These are phyloP conservation scores for Paramyrothecium roridum DNA, from an alignment of 2,329 filamentous ascomycete genomes.

Conservation along the genomic window DNA sequence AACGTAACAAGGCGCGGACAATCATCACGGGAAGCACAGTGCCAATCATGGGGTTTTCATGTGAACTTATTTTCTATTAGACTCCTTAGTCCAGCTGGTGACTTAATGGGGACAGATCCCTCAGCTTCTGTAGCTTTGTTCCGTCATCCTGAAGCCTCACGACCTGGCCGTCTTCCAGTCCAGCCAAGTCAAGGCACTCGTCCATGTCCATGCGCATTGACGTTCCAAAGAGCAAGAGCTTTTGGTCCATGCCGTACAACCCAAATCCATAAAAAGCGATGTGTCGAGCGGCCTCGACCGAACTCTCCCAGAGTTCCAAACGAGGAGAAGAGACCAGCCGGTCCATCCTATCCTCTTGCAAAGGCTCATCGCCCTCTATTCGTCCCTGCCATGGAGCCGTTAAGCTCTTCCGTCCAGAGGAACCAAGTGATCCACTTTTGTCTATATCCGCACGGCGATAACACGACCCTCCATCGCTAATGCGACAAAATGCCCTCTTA, in stretches of 20 bases:
- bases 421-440: constrained; percentile 66
- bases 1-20: too few species aligned
- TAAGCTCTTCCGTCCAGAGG: constrained; percentile 38
- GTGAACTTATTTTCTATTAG: constrained; percentile 24
- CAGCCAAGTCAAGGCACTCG: constrained; percentile 20
- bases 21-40: too few species aligned
- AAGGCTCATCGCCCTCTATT: constrained; percentile 29
- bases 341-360: constrained; percentile 26
- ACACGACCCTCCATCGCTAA: constrained; percentile 42
- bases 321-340: constrained; percentile 30
- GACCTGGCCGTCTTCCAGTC: constrained; percentile 15
- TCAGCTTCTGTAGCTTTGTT: constrained; percentile 15
- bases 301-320: constrained; percentile 29
- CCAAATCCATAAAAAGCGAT: constrained; percentile 31
- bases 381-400: constrained; percentile 28
- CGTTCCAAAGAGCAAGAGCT: constrained; percentile 26
- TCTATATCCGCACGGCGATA: constrained; percentile 52
- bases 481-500: constrained; percentile 32
- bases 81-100: constrained; percentile 29
- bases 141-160: constrained; percentile 22
- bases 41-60: constrained; percentile 8
- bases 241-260: constrained; percentile 27
- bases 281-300: constrained; percentile 33
- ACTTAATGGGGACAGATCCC: constrained; percentile 25
- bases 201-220: constrained; percentile 23